Conservation (phyloP, 768 basidiomycete genomes). For the Suillus brevipes region DNA sequence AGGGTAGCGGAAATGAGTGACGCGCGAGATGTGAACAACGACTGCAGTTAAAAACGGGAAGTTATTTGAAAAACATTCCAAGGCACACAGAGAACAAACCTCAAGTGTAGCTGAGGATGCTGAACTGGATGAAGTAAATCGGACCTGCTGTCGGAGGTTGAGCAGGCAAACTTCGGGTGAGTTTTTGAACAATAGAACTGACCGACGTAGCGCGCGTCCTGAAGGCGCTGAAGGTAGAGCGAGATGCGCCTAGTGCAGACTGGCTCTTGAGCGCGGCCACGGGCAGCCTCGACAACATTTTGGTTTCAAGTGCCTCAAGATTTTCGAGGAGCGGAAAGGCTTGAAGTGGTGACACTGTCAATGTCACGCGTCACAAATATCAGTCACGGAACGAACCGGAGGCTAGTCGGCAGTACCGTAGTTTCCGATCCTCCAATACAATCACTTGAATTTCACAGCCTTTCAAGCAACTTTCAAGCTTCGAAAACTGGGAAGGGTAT, state of each 20-base stretch:
- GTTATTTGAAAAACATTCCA: not conserved
- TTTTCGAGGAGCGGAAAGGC: conserved; percentile 42
- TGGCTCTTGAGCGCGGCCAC: conserved; percentile 68
- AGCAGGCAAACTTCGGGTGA: conserved; percentile 20
- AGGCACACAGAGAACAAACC: conserved; percentile 45
- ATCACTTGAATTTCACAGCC: conserved; percentile 4
- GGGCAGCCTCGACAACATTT: conserved; percentile 85
- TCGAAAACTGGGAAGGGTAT: not conserved
- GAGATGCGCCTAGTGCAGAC: conserved; percentile 46
- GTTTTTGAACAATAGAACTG: conserved; percentile 26
- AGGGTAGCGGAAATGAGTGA: conserved; percentile 75
- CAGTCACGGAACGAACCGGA: conserved; percentile 52
- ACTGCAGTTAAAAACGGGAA: conserved; percentile 38
- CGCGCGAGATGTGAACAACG: conserved; percentile 67
- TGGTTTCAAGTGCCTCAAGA: conserved; percentile 38
- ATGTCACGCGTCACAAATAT: conserved; percentile 46
- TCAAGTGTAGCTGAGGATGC: conserved; percentile 57
- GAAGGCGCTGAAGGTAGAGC: conserved; percentile 41
- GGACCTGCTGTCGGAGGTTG: conserved; percentile 46
- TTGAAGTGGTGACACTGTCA: conserved; percentile 33
- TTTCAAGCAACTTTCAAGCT: not conserved
- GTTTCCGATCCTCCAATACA: conserved; percentile 7
- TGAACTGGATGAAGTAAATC: conserved; percentile 69
- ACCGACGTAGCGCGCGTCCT: conserved; percentile 54
- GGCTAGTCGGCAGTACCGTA: conserved; percentile 23